Evolutionary conservation across 148 eudicot species (phyloP).

Genomic region (Cornus florida): DNA sequence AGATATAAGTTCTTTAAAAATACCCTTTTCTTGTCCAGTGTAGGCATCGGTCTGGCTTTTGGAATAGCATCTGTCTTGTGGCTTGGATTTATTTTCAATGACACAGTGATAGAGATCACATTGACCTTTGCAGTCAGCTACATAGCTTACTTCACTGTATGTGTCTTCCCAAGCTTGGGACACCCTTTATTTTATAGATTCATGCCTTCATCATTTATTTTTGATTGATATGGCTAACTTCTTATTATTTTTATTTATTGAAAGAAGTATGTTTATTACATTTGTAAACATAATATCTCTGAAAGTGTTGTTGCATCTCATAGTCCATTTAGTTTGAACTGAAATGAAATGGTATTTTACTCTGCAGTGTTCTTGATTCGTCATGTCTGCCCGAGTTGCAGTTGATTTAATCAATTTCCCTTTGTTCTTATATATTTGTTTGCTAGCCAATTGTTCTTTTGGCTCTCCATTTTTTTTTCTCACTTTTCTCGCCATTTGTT

Average conservation of each 20-base stretch:
- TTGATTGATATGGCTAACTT: not conserved
- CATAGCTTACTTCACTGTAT: conserved; percentile 86
- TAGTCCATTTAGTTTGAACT: not conserved
- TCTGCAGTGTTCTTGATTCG: no score
- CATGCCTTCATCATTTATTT: not conserved
- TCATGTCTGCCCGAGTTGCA: not conserved
- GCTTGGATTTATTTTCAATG: conserved; percentile 95
- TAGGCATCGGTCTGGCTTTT: conserved; percentile 86
- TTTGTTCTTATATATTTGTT: not conserved
- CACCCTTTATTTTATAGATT: not conserved
- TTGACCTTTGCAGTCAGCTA: conserved; percentile 96
- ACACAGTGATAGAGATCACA: conserved; percentile 88
- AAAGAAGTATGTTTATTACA: not conserved
- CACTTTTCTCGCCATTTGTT: no score
- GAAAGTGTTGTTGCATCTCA: not conserved
- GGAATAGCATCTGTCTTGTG: conserved; percentile 86
- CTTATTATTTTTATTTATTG: not conserved
- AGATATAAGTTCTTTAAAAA: not conserved
- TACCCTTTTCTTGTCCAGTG: conserved; percentile 47
- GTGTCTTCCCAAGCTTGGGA: conserved; percentile 29
- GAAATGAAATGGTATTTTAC: no score
- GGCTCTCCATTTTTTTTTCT: no score
- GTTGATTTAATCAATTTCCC: not conserved
- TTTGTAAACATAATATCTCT: not conserved
- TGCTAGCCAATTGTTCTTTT: no score